Evolutionary conservation across 495 filamentous ascomycete genomes (phyloP).

Genomic region (Aspergillus indologenus): DNA sequence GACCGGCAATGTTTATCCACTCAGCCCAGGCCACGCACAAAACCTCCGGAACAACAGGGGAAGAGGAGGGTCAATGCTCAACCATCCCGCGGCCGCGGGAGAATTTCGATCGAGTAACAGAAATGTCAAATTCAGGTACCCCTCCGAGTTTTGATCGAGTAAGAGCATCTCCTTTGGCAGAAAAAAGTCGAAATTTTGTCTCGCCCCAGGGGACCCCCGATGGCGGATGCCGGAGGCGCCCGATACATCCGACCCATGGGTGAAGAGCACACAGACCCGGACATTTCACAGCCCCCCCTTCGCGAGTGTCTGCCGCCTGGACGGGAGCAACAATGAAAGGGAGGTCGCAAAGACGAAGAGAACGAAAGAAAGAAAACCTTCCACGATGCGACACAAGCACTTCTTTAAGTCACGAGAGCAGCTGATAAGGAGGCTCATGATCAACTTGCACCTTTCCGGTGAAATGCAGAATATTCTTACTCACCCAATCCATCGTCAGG

Average conservation of each 20-base stretch:
- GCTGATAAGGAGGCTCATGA: background rate
- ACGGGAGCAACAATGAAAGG: background rate
- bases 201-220: slow-evolving; percentile 15
- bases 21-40: background rate
- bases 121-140: slow-evolving; percentile 7
- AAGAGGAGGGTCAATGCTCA: slow-evolving; percentile 2
- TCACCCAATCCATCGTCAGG: background rate
- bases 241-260: slow-evolving; percentile 19
- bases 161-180: slow-evolving; percentile 12
- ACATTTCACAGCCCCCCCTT: background rate
- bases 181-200: background rate
- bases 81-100: background rate
- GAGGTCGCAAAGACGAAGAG: too few species aligned
- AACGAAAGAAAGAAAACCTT: background rate
- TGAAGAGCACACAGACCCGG: background rate
- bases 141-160: slow-evolving; percentile 26
- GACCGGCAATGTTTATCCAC: background rate
- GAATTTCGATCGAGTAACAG: slow-evolving; percentile 20
- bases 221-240: slow-evolving; percentile 26
- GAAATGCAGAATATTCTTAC: background rate
- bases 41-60: background rate
- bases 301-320: background rate
- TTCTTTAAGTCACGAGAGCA: background rate
- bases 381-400: background rate
- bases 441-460: background rate